phyloP scores from a whole-genome alignment of 305 asterid species.

The Solanum hybrid region DNA sequence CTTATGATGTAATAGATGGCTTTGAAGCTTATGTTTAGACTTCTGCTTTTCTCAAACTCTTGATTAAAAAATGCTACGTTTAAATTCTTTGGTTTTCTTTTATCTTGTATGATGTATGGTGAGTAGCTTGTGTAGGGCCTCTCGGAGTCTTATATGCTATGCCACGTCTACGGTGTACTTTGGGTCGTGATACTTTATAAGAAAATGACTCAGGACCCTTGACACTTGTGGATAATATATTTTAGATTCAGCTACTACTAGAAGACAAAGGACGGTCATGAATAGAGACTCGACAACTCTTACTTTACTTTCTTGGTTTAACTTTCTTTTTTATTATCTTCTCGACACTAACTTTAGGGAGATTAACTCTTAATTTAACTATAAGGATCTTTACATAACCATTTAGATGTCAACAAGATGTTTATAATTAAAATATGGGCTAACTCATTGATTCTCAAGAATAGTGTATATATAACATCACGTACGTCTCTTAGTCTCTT shows the following conservation, averaged over 20 bases:
- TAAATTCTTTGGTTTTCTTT: not conserved
- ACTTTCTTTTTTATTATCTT: not conserved
- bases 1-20: not conserved
- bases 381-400: not conserved
- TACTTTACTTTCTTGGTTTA: not conserved
- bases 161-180: not conserved
- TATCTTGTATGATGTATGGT: not conserved
- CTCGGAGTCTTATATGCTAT: not conserved
- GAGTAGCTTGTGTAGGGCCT: not conserved
- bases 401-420: not conserved
- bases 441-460: no score
- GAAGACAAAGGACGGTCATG: not conserved
- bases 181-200: not conserved
- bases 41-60: not conserved
- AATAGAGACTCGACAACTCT: not conserved
- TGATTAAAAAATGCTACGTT: not conserved
- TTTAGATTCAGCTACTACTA: not conserved
- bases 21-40: not conserved
- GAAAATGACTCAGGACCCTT: not conserved
- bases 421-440: no score
- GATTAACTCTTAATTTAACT: not conserved
- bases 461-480: no score
- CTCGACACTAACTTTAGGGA: not conserved
- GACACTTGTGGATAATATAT: not conserved
- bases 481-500: no score